phyloP scores from a whole-genome alignment of 257 asterid species.

The Lycium ferocissimum region DNA sequence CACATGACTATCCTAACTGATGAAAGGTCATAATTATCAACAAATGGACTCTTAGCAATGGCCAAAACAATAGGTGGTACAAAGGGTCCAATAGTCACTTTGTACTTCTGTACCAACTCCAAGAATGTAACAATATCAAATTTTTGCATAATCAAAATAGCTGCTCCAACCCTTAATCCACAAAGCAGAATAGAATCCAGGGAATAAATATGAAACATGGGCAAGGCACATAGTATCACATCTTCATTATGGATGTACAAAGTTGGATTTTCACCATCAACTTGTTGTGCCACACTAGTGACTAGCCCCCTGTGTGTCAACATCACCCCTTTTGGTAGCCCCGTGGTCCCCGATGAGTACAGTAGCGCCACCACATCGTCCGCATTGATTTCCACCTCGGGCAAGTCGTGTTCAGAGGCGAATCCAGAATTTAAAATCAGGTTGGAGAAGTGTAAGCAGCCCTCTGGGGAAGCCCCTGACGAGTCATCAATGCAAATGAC shows the following conservation, averaged over 20 bases:
- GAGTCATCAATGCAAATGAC: slow-evolving; percentile 63
- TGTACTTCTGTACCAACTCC: slow-evolving; percentile 75
- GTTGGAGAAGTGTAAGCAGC: slow-evolving; percentile 55
- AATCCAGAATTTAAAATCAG: background rate
- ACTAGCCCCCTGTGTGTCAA: slow-evolving; percentile 85
- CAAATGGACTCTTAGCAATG: slow-evolving; percentile 70
- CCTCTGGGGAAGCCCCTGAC: slow-evolving; percentile 46
- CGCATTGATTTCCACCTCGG: slow-evolving; percentile 56
- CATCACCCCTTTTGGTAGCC: slow-evolving; percentile 97
- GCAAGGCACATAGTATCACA: slow-evolving; percentile 77
- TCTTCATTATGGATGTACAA: slow-evolving; percentile 76
- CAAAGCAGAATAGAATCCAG: slow-evolving; percentile 78
- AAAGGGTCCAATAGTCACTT: slow-evolving; percentile 83
- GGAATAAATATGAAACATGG: slow-evolving; percentile 82
- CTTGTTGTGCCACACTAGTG: slow-evolving; percentile 92
- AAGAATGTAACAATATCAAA: slow-evolving; percentile 71
- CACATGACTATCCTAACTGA: slow-evolving; percentile 82
- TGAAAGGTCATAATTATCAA: slow-evolving; percentile 75
- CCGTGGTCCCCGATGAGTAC: slow-evolving; percentile 96
- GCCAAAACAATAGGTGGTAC: slow-evolving; percentile 90
- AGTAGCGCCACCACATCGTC: slow-evolving; percentile 90
- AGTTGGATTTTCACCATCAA: slow-evolving; percentile 91
- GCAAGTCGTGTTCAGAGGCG: slow-evolving; percentile 41
- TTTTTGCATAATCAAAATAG: slow-evolving; percentile 79
- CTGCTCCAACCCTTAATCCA: slow-evolving; percentile 90